Evolutionary conservation across 805 yeast species (phyloP), one percentile per base, ranked within the genome.

Genomic region (Jamesozyma lodderae): DNA sequence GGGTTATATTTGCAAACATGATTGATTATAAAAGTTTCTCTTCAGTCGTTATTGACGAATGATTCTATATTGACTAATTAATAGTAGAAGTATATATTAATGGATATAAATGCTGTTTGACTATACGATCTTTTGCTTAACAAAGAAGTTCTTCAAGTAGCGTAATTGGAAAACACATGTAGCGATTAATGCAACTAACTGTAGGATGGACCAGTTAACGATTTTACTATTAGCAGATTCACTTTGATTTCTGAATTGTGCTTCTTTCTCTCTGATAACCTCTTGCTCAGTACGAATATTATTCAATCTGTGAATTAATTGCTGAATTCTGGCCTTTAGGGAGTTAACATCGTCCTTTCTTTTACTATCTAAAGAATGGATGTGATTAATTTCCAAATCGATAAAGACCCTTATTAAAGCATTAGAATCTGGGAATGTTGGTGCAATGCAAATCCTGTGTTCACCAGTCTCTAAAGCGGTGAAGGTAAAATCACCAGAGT

Each of bases 391-490:
- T 13, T 75, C 81, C 42, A 85, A 66, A 57, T 84, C 94, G 38
- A 87, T 68, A 56, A 76, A 76, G 35, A 90, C 70, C 58, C 92
- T 74, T 49, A 85, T 79, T 42, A 66, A 52, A n/a, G 65, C 58
- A 33, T 51, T 51, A 3, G 64, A 63, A 31, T 60, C 62, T 2
- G 66, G 54, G 44, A 64, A 70, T 35, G 55, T 20, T 14, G 77
- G 77, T 29, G 77, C 77, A 59, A 87, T 65, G 63, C 96, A 87
- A 51, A 88, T 70, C 51, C 72, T 70, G 67, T 87, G 96, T 57
- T 83, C 94, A 27, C 96, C 96, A 9, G 80, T 67, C 38, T 82
- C 95, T 33, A 77, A 64, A 1, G 96, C 82, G 10, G 88, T 80
- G 67, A 84, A 87, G 22, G 87, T 71, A 60, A 85, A 82, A 44